Evolutionary conservation across 139 green algal genomes (phyloP), one percentile per base, ranked within the genome.

Genomic region (Trebouxia sp.): DNA sequence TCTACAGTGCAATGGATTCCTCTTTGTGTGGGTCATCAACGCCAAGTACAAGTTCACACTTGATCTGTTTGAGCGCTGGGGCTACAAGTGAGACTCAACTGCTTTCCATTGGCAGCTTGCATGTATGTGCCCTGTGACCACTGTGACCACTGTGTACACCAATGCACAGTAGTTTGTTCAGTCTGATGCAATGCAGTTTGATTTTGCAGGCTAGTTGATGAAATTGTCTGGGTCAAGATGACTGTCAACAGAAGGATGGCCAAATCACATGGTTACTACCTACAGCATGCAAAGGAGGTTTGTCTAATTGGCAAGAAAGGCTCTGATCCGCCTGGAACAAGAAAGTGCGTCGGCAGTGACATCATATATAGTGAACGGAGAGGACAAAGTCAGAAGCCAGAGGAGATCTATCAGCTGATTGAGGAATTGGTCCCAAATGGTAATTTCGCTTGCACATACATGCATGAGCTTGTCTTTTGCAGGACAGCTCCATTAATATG

Each of bases 1-100:
- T 82, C 89, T 98, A 50, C 95, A 98, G 82, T 80, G 26, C 3
- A 62, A 93, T 62, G 87, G 94, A 37, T 93, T 95, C 35, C 84
- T 98, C 45, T 97, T 98, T 75, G 84, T 98, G 30, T 98, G 95
- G 94, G 94, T 97, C 78, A 98, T 98, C 87, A 98, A 98, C 84
- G 91, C 93, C 50, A 98, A 97, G 86, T 97, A 96, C 83, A 92
- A 94, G 74, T 96, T 94, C 82, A 93, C 89, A 15, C 85, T 98
- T 26, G 92, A 96, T 80, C 86, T 97, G 39, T 98, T 98, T 78
- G 88, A 96, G 22, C 84, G 82, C 17, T 98, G 95, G 95, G 94
- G 94, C 4, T 98, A 98, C 85, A 91, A 84, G 89, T 95, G 48
- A 53, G 86, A 72, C 38, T 39, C 12, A 39, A 10, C 56, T 45